These are phyloP conservation scores for Rhodomyrtus psidioides DNA, from an alignment of 441 rosid species.

Conservation along the genomic window DNA sequence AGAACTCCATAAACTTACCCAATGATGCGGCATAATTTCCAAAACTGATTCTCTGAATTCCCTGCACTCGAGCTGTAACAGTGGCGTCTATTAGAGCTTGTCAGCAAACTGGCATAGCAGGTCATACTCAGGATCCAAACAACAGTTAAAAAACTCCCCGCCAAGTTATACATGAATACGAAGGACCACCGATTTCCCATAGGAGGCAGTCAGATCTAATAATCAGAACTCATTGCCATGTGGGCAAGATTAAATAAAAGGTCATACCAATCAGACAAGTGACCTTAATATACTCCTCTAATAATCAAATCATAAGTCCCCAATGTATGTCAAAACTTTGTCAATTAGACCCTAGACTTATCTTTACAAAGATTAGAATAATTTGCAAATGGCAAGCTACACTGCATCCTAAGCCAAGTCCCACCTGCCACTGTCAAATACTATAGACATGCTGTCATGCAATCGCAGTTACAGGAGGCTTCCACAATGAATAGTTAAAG, in stretches of 20 bases:
- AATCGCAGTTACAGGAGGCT: background rate
- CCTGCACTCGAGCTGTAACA: slow-evolving; percentile 87
- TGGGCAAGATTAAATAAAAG: background rate
- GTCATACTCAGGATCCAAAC: background rate
- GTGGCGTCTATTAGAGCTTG: slow-evolving; percentile 22
- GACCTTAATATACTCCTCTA: background rate
- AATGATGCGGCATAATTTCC: slow-evolving; percentile 93
- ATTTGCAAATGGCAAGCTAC: background rate
- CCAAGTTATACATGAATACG: background rate
- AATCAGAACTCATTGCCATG: background rate
- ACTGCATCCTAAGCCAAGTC: background rate
- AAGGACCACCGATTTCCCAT: background rate
- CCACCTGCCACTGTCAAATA: background rate
- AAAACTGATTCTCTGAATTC: slow-evolving; percentile 95
- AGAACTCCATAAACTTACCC: slow-evolving; percentile 43
- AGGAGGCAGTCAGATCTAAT: background rate
- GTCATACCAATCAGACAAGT: background rate
- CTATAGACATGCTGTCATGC: background rate
- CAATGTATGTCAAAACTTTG: background rate
- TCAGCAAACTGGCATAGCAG: background rate
- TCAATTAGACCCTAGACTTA: background rate
- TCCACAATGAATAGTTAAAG: background rate
- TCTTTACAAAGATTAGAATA: background rate
- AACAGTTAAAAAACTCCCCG: background rate
- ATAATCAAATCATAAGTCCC: background rate